These are phyloP conservation scores for Suhomyces emberorum DNA, from an alignment of 805 yeast genomes.

Conservation along the genomic window DNA sequence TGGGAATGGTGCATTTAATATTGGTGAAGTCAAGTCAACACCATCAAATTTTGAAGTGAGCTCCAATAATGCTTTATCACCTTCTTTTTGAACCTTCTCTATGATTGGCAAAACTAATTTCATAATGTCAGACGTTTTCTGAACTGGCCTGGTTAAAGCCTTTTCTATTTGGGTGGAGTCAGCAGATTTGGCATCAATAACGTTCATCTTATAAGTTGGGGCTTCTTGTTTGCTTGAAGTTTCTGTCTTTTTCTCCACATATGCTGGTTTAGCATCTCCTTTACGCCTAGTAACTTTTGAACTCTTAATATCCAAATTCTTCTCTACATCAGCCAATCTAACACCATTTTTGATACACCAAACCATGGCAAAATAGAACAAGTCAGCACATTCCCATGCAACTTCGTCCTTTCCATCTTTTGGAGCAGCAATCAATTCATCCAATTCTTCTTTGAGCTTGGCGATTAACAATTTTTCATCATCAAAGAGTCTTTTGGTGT, in stretches of 20 bases:
- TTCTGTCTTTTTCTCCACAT: conserved; percentile 35
- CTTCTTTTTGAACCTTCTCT: conserved; percentile 67
- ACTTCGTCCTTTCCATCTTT: conserved; percentile 42
- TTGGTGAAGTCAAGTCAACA: conserved; percentile 67
- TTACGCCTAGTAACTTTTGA: conserved; percentile 86
- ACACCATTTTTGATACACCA: conserved; percentile 71
- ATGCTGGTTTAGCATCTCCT: conserved; percentile 93
- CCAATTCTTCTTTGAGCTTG: conserved; percentile 93
- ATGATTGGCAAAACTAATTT: conserved; percentile 88
- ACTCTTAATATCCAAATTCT: conserved; percentile 77
- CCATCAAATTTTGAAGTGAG: conserved; percentile 89
- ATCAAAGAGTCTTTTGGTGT: conserved; percentile 81
- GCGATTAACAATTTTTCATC: conserved; percentile 77
- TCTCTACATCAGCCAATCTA: conserved; percentile 73
- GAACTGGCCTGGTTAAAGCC: conserved; percentile 91
- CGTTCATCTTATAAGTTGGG: conserved; percentile 46
- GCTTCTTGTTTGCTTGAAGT: conserved; percentile 13
- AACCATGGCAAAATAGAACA: conserved; percentile 55
- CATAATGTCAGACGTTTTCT: conserved; percentile 90
- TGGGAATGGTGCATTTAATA: conserved; percentile 85
- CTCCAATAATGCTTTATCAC: conserved; percentile 87
- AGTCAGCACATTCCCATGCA: conserved; percentile 97
- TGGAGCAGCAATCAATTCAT: conserved; percentile 86
- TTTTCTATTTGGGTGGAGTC: conserved; percentile 44
- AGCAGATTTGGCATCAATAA: conserved; percentile 43